These are phyloP conservation scores for Ceratobasidium sp. DNA, from an alignment of 1,284 basidiomycete species.

Conservation along the genomic window DNA sequence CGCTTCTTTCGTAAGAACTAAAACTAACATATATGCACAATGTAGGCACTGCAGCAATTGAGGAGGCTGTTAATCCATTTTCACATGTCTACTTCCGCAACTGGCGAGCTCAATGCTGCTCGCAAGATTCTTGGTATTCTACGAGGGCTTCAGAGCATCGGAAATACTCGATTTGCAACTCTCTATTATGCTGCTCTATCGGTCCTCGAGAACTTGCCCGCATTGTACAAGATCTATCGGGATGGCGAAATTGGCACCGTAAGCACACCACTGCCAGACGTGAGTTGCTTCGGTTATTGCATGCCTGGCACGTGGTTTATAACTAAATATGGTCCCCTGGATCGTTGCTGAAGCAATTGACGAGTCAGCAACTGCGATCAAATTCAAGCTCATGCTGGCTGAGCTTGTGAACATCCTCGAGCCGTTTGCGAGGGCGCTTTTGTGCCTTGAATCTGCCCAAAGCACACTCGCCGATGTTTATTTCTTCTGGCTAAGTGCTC, in stretches of 20 bases:
- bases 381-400: constrained; percentile 11
- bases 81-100: constrained; percentile 53
- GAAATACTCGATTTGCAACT: constrained; percentile 56
- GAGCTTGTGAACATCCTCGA: constrained; percentile 32
- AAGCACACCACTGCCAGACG: neutral
- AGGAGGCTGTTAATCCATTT: constrained; percentile 52
- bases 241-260: neutral
- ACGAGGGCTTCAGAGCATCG: constrained; percentile 54
- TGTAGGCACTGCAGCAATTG: constrained; percentile 48
- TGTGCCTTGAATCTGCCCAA: constrained; percentile 42
- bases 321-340: neutral
- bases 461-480: constrained; percentile 42
- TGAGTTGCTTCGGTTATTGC: neutral
- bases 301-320: neutral
- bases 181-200: constrained; percentile 48
- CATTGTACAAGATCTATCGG: constrained; percentile 13
- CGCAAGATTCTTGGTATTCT: constrained; percentile 45
- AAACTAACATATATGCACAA: constrained; percentile 21
- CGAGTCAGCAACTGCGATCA: neutral
- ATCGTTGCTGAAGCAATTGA: constrained; percentile 22
- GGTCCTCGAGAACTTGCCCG: constrained; percentile 25
- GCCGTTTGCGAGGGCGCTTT: constrained; percentile 34
- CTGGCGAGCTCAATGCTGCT: constrained; percentile 50
- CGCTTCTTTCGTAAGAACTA: neutral
- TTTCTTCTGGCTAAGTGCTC: constrained; percentile 43